phyloP scores from a whole-genome alignment of 2,329 filamentous ascomycete species.

The Neopestalotiopsis sp. region DNA sequence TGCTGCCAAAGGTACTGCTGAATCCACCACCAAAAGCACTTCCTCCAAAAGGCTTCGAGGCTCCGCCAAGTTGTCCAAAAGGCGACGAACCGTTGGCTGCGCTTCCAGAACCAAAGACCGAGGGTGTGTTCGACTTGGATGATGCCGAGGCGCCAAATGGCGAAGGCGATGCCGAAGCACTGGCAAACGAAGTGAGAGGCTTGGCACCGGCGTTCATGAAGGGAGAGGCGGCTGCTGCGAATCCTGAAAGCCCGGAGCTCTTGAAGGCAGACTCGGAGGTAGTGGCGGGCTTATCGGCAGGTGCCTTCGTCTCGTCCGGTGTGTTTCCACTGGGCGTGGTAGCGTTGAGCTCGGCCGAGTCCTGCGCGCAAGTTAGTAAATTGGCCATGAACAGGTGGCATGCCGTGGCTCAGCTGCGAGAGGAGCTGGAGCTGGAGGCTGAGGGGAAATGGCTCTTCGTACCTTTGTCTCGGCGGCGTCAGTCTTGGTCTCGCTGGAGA shows the following conservation, averaged over 20 bases:
- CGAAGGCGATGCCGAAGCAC: constrained; percentile 46
- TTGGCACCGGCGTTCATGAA: constrained; percentile 31
- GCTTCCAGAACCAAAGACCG: constrained; percentile 52
- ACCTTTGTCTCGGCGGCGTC: constrained; percentile 38
- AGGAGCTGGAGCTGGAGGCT: constrained; percentile 5
- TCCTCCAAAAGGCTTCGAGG: constrained; percentile 37
- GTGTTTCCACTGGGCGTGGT: constrained; percentile 16
- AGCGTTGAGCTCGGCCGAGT: constrained; percentile 19
- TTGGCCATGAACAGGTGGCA: neutral
- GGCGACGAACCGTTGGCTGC: constrained; percentile 33
- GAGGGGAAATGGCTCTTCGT: constrained; percentile 22
- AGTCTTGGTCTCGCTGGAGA: constrained; percentile 42
- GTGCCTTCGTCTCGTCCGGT: constrained; percentile 23
- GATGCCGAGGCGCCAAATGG: constrained; percentile 41
- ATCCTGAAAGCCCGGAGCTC: constrained; percentile 58
- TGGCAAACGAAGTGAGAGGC: constrained; percentile 48
- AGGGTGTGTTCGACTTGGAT: constrained; percentile 45
- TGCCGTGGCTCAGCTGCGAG: too few species aligned
- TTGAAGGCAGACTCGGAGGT: constrained; percentile 65
- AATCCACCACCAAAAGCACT: constrained; percentile 56
- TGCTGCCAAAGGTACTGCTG: constrained; percentile 43
- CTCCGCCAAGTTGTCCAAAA: constrained; percentile 32
- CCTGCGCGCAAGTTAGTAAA: constrained; percentile 16
- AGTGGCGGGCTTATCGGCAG: constrained; percentile 28
- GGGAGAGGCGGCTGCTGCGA: constrained; percentile 63